Percentiles rank a stretch among this genome's conserved stretches.
Conservation (phyloP, 1,284 basidiomycete genomes). For the Ceraceosorus guamensis region DNA sequence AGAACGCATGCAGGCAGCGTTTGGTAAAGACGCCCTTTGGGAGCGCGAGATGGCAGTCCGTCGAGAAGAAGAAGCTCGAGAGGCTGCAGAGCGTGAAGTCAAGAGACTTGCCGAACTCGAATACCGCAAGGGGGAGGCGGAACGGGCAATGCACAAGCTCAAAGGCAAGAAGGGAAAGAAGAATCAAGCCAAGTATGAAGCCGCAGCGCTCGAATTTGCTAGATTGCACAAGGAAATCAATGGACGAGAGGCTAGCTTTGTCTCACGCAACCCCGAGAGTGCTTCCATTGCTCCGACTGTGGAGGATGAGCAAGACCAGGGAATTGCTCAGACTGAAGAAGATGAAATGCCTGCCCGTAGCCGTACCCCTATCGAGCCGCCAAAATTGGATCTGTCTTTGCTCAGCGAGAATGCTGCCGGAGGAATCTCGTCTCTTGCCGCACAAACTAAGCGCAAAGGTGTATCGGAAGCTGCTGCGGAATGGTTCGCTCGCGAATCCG, state of each 20-base stretch:
- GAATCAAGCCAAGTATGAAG: conserved; percentile 2
- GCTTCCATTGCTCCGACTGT: not conserved
- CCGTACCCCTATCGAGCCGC: conserved; percentile 21
- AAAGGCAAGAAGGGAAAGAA: conserved; percentile 21
- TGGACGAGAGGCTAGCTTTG: no score
- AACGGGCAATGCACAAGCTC: conserved; percentile 12
- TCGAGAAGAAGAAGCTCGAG: conserved; percentile 24
- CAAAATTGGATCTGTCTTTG: conserved; percentile 21
- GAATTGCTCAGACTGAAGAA: conserved; percentile 5
- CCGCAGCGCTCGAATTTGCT: conserved; percentile 3
- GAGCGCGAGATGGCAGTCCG: conserved; percentile 35
- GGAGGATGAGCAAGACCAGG: conserved; percentile 7
- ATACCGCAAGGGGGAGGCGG: conserved; percentile 4
- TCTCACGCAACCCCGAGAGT: no score
- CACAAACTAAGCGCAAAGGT: conserved; percentile 6
- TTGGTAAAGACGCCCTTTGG: conserved; percentile 33
- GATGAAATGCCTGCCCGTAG: conserved; percentile 4
- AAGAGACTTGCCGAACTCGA: conserved; percentile 7
- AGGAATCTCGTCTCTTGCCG: not conserved
- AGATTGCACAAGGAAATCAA: no score
- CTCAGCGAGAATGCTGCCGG: not conserved
- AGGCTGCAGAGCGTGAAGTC: conserved; percentile 15
- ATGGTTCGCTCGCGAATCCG: conserved; percentile 26
- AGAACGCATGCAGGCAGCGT: conserved; percentile 42
- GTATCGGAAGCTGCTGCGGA: conserved; percentile 17